Conservation (phyloP, 345 rosid species). For the Streptanthus diversifolius region DNA sequence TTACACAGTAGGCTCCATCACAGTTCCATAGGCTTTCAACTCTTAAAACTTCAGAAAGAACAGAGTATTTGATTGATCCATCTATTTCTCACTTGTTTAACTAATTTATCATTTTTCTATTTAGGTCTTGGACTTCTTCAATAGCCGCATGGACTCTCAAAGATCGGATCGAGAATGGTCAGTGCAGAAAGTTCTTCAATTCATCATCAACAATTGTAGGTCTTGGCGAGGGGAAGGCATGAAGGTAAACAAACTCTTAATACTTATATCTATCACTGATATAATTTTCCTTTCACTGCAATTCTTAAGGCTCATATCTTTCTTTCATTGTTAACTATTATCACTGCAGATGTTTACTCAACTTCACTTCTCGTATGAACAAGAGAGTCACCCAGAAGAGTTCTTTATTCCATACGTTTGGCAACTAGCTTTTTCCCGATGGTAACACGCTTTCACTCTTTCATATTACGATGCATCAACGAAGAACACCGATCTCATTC, state of each 20-base stretch:
- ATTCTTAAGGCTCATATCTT: neutral
- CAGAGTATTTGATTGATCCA: conserved; percentile 1
- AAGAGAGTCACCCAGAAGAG: conserved; percentile 97
- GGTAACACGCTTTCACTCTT: conserved; percentile 41
- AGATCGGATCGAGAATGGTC: conserved; percentile 88
- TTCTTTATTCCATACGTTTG: conserved; percentile 93
- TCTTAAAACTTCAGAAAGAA: neutral
- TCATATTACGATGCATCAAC: neutral
- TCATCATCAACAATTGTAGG: conserved; percentile 69
- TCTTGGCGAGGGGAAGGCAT: conserved; percentile 97
- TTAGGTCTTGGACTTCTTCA: conserved; percentile 90
- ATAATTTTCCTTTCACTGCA: neutral
- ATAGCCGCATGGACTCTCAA: conserved; percentile 86
- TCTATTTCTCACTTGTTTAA: neutral
- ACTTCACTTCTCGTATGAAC: conserved; percentile 92
- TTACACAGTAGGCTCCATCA: conserved; percentile 48
- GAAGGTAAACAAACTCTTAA: conserved; percentile 52
- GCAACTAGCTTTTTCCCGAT: conserved; percentile 62
- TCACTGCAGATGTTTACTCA: conserved; percentile 82
- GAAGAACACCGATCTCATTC: neutral
- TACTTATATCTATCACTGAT: neutral
- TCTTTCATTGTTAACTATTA: neutral
- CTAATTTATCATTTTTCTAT: conserved; percentile 8
- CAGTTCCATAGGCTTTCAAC: conserved; percentile 11
- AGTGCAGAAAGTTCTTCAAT: conserved; percentile 83